phyloP scores from a whole-genome alignment of 2,329 filamentous ascomycete species.

The Leptographium flavum region DNA sequence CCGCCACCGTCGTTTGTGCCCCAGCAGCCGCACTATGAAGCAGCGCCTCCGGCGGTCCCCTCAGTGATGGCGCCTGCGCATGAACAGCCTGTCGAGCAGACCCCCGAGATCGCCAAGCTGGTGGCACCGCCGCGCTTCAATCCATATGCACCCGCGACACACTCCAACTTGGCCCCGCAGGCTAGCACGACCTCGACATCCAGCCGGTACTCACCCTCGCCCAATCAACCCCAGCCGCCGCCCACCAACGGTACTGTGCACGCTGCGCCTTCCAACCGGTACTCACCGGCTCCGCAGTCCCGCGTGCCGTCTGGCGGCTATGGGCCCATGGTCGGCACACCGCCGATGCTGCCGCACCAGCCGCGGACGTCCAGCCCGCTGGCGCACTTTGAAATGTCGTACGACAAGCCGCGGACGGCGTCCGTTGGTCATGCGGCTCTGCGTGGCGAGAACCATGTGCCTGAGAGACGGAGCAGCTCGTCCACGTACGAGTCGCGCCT shows the following conservation, averaged over 20 bases:
- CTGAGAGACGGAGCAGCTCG: constrained; percentile 35
- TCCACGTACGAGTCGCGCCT: constrained; percentile 39
- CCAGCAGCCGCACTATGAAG: constrained; percentile 9
- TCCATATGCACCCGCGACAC: constrained; percentile 37
- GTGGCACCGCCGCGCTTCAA: constrained; percentile 37
- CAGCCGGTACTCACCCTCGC: constrained; percentile 48
- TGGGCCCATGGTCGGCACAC: constrained; percentile 20
- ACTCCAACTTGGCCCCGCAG: constrained; percentile 16
- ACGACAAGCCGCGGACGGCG: constrained; percentile 16
- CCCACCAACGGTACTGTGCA: constrained; percentile 23
- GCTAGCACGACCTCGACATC: constrained; percentile 13
- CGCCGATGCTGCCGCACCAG: constrained; percentile 39
- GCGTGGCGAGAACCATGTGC: constrained; percentile 25
- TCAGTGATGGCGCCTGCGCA: neutral
- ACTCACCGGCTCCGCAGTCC: constrained; percentile 33
- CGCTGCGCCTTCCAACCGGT: constrained; percentile 31
- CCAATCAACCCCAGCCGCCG: constrained; percentile 18
- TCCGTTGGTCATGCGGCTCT: constrained; percentile 14
- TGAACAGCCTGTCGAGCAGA: constrained; percentile 4
- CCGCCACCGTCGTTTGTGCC: constrained; percentile 7
- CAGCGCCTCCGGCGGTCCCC: constrained; percentile 1
- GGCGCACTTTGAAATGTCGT: constrained; percentile 45
- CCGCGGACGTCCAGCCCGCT: constrained; percentile 52
- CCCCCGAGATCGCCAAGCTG: constrained; percentile 15
- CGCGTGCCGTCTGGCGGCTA: constrained; percentile 27